phyloP scores from a whole-genome alignment of 2,329 filamentous ascomycete genomes.

The Cercospora zeina region DNA sequence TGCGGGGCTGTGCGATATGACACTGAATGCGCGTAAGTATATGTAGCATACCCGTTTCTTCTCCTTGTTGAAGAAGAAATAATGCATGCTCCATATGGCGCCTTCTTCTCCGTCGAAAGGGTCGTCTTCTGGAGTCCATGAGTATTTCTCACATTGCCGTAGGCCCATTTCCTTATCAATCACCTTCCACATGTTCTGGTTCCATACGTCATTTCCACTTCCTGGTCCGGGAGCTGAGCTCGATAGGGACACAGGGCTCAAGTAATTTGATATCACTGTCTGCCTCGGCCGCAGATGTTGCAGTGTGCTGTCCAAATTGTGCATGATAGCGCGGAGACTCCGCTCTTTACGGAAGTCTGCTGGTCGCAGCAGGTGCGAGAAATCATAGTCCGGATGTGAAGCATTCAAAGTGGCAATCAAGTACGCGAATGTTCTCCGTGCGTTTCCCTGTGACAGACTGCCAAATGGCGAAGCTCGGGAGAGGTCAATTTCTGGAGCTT shows the following conservation, averaged over 20 bases:
- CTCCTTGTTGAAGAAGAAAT: conserved; percentile 95
- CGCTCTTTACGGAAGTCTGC: conserved; percentile 86
- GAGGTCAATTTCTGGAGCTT: conserved; percentile 57
- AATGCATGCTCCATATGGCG: conserved; percentile 91
- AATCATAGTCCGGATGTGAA: conserved; percentile 94
- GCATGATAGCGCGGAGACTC: conserved; percentile 77
- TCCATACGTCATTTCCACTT: conserved; percentile 60
- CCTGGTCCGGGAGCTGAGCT: conserved; percentile 34
- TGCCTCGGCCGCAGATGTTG: conserved; percentile 72
- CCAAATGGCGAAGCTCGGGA: conserved; percentile 90
- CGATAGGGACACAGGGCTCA: conserved; percentile 33
- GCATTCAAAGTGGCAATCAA: conserved; percentile 95
- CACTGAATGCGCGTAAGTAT: conserved; percentile 84
- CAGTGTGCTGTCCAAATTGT: conserved; percentile 81
- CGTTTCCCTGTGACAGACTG: conserved; percentile 80
- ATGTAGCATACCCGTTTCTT: conserved; percentile 92
- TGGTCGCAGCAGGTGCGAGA: conserved; percentile 85
- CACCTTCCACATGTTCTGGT: conserved; percentile 84
- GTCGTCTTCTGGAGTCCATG: conserved; percentile 84
- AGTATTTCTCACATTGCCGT: conserved; percentile 84
- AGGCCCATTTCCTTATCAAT: conserved; percentile 95
- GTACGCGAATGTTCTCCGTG: conserved; percentile 90
- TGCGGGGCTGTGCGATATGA: conserved; percentile 64
- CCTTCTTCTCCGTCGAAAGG: conserved; percentile 90
- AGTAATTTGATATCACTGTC: conserved; percentile 30